phyloP scores from a whole-genome alignment of 2,329 filamentous ascomycete genomes.

The Pseudocercospora eumusae region DNA sequence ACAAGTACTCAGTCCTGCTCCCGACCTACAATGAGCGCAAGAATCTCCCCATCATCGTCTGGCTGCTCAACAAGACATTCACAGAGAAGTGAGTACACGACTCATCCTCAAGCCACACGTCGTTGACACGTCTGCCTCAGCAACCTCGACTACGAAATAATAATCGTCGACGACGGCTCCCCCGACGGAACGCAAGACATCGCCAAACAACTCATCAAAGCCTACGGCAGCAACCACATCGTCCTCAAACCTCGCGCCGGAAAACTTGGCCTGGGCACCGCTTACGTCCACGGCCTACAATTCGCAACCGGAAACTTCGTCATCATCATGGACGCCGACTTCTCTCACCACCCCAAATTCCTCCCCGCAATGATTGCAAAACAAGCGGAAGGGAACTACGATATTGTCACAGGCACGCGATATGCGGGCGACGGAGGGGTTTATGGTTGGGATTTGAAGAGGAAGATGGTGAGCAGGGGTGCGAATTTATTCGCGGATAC shows the following conservation, averaged over 20 bases:
- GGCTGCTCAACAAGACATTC: constrained; percentile 91
- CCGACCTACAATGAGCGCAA: constrained; percentile 98
- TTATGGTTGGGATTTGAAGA: constrained; percentile 92
- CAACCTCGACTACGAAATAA: constrained; percentile 92
- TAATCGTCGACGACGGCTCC: constrained; percentile 97
- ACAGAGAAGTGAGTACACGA: constrained; percentile 69
- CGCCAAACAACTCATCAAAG: constrained; percentile 84
- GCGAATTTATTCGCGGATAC: constrained; percentile 97
- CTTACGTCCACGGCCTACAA: constrained; percentile 91
- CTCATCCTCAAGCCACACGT: not conserved
- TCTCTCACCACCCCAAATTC: constrained; percentile 98
- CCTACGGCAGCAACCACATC: constrained; percentile 71
- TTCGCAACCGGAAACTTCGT: constrained; percentile 91
- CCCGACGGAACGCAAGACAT: constrained; percentile 93
- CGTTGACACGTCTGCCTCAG: constrained; percentile 50
- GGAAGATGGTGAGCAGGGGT: constrained; percentile 73
- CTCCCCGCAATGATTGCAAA: constrained; percentile 88
- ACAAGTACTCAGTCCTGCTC: constrained; percentile 97
- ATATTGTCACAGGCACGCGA: constrained; percentile 94
- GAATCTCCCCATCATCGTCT: constrained; percentile 94
- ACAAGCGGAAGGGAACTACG: constrained; percentile 77
- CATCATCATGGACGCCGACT: constrained; percentile 99
- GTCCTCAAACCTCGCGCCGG: constrained; percentile 84
- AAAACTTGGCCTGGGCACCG: constrained; percentile 95
- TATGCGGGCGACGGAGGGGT: constrained; percentile 80